Evolutionary conservation across 2,329 filamentous ascomycete genomes (phyloP).

Genomic region (Exophiala mesophila): DNA sequence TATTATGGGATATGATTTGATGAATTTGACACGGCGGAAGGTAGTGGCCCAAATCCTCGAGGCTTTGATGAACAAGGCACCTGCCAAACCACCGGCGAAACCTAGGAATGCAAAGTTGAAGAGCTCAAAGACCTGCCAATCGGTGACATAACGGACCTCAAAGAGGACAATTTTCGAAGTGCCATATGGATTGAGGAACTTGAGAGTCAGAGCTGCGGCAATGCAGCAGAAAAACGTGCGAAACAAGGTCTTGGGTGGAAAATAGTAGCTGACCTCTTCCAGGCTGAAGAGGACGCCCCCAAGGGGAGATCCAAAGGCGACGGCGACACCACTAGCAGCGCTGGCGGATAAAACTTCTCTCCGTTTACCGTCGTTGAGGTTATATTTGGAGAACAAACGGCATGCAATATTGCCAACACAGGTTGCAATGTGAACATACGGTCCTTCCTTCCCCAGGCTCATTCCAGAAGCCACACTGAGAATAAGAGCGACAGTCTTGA

Average conservation of each 20-base stretch:
- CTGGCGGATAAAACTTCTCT: constrained; percentile 91
- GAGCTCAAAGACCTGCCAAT: constrained; percentile 94
- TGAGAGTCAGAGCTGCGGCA: constrained; percentile 77
- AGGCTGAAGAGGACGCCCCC: constrained; percentile 88
- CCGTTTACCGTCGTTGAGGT: constrained; percentile 87
- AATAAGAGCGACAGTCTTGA: constrained; percentile 79
- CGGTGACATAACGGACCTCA: constrained; percentile 80
- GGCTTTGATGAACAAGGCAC: constrained; percentile 94
- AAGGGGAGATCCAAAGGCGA: constrained; percentile 87
- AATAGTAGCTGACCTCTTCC: constrained; percentile 96
- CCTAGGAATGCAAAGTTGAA: constrained; percentile 80
- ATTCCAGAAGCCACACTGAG: constrained; percentile 88
- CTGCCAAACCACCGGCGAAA: constrained; percentile 73
- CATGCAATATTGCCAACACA: constrained; percentile 94
- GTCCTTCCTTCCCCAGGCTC: constrained; percentile 89
- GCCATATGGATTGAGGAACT: constrained; percentile 93
- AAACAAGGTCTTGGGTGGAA: constrained; percentile 94
- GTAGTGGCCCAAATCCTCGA: constrained; percentile 83
- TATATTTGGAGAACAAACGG: constrained; percentile 90
- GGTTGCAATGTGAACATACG: constrained; percentile 94
- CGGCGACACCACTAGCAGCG: constrained; percentile 84
- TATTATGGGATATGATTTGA: constrained; percentile 77
- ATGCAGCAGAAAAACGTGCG: constrained; percentile 98
- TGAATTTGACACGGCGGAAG: constrained; percentile 73
- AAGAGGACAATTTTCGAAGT: constrained; percentile 97